Conservation (phyloP, 257 asterid species). For the Handroanthus guayacan region DNA sequence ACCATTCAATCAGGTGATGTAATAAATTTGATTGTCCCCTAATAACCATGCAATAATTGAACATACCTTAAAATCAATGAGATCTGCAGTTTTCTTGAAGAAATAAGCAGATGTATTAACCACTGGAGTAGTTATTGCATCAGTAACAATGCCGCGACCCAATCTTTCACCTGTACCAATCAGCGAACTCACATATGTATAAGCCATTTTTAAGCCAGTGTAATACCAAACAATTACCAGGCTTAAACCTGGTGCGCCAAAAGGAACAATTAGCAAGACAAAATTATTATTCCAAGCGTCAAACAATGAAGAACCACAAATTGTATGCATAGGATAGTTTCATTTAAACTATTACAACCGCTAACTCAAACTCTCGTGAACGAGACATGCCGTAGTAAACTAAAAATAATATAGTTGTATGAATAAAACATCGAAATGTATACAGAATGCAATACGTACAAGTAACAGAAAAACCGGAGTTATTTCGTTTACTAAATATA, state of each 20-base stretch:
- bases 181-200: slow-evolving; percentile 14
- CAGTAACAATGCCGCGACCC: slow-evolving; percentile 81
- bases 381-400: neutral
- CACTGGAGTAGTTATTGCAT: slow-evolving; percentile 91
- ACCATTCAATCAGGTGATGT: neutral
- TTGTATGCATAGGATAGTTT: neutral
- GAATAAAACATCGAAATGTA: neutral
- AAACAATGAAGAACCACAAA: neutral
- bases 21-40: neutral
- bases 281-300: neutral
- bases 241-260: neutral
- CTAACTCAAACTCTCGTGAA: neutral
- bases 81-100: slow-evolving; percentile 87
- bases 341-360: slow-evolving; percentile 1
- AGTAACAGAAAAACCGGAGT: neutral
- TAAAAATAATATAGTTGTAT: neutral
- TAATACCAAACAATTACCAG: neutral
- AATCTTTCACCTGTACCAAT: slow-evolving; percentile 80
- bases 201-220: neutral
- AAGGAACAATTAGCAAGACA: neutral
- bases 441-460: neutral
- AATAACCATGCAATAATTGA: neutral
- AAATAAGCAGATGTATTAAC: slow-evolving; percentile 91
- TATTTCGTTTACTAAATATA: neutral
- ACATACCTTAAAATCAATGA: slow-evolving; percentile 88